Evolutionary conservation across 2,329 filamentous ascomycete species (phyloP).

Genomic region (Diaporthe sp.): DNA sequence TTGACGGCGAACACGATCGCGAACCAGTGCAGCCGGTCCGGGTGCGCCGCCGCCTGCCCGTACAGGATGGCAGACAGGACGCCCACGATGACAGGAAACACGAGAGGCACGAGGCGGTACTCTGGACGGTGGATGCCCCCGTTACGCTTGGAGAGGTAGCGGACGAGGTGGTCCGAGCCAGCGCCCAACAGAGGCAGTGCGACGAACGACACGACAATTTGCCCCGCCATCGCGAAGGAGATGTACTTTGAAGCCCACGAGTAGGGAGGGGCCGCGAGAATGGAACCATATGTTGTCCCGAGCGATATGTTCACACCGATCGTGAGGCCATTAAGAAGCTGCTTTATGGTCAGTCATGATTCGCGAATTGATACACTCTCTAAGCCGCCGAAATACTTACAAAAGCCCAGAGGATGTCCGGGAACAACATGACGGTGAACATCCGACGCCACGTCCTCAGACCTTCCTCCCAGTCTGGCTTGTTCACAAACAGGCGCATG

Average conservation of each 20-base stretch:
- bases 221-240: conserved; percentile 56
- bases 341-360: not conserved
- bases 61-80: conserved; percentile 55
- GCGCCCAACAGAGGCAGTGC: conserved; percentile 56
- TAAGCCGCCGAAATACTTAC: not conserved
- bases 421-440: conserved; percentile 28
- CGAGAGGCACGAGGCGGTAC: conserved; percentile 52
- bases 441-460: conserved; percentile 33
- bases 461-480: conserved; percentile 37
- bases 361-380: too few species aligned
- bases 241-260: conserved; percentile 53
- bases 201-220: conserved; percentile 49
- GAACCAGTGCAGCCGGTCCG: conserved; percentile 53
- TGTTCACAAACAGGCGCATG: conserved; percentile 37
- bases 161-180: conserved; percentile 55
- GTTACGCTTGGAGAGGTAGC: conserved; percentile 52
- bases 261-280: conserved; percentile 53
- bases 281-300: conserved; percentile 56
- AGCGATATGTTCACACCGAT: conserved; percentile 58
- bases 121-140: conserved; percentile 59
- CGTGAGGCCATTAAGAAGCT: conserved; percentile 35
- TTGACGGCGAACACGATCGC: conserved; percentile 48
- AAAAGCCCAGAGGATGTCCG: conserved; percentile 9
- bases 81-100: conserved; percentile 55
- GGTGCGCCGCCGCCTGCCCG: conserved; percentile 53